Conservation (phyloP, 371 early-diverging fungal species). For the Phascolomyces articulosus region DNA sequence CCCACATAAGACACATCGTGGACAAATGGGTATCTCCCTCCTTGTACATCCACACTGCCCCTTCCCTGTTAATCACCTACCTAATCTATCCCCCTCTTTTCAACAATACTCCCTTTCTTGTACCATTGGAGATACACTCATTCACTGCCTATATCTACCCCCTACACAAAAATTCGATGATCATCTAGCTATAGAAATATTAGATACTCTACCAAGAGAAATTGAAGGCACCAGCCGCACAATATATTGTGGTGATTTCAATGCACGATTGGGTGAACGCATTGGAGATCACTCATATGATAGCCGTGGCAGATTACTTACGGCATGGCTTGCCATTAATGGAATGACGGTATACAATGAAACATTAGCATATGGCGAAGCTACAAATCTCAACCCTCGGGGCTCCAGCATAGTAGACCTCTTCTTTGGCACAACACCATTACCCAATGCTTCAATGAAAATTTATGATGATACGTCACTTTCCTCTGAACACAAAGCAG, state of each 20-base stretch:
- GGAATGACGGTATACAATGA: background rate
- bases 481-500: conserved; percentile 6
- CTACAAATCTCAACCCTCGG: background rate
- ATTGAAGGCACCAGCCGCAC: background rate
- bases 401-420: conserved; percentile 15
- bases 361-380: background rate
- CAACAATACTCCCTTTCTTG: background rate
- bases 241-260: background rate
- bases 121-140: background rate
- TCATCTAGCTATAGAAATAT: background rate
- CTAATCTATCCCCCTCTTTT: background rate
- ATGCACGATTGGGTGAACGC: background rate
- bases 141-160: background rate
- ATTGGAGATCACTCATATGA: background rate
- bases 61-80: background rate
- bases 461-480: background rate
- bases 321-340: too few relatives aligned
- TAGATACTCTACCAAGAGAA: background rate
- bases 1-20: background rate
- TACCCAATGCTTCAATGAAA: background rate
- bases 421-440: background rate
- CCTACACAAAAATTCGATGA: background rate
- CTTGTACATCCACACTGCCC: background rate
- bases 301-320: too few relatives aligned
- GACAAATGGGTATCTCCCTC: background rate